Conservation (phyloP, 2,329 filamentous ascomycete species). For the Dothidotthia symphoricarpi region DNA sequence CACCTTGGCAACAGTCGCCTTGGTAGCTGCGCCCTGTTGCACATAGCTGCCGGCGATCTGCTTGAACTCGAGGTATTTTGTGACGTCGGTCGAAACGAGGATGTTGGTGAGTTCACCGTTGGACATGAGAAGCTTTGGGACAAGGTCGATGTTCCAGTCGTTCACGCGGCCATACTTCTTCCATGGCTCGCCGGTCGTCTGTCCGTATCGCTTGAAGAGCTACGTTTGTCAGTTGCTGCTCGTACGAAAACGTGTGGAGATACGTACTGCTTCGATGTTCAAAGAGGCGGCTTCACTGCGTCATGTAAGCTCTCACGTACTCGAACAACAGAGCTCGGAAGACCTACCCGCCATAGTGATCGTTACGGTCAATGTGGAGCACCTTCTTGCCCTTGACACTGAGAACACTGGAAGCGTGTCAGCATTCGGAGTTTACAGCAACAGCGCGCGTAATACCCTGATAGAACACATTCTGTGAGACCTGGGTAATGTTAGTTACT, state of each 20-base stretch:
- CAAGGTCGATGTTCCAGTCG: conserved; percentile 99
- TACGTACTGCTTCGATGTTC: conserved; percentile 81
- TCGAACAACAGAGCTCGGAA: conserved; percentile 7
- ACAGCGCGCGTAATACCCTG: conserved; percentile 64
- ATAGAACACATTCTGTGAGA: conserved; percentile 97
- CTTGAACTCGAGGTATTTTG: conserved; percentile 55
- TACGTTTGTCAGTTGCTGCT: conserved; percentile 49
- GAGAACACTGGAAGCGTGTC: conserved; percentile 64
- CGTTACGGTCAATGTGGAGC: conserved; percentile 96
- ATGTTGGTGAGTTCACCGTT: conserved; percentile 99
- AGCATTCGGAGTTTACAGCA: conserved; percentile 6
- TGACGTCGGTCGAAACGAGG: conserved; percentile 84
- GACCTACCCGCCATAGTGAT: conserved; percentile 94
- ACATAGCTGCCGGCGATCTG: conserved; percentile 91
- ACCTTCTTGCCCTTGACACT: conserved; percentile 99
- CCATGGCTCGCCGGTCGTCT: conserved; percentile 86
- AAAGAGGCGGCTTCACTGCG: conserved; percentile 87
- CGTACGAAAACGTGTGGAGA: conserved; percentile 15
- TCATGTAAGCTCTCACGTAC: conserved; percentile 21
- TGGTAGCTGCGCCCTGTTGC: conserved; percentile 77
- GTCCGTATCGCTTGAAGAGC: conserved; percentile 97
- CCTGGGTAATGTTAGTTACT: conserved; percentile 55
- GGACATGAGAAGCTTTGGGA: conserved; percentile 98
- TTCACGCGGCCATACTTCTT: conserved; percentile 95
- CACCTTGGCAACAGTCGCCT: conserved; percentile 94